Base-by-base conservation (phyloP, 2,329 filamentous ascomycete genomes). In the Chrysoporthe cubensis region DNA sequence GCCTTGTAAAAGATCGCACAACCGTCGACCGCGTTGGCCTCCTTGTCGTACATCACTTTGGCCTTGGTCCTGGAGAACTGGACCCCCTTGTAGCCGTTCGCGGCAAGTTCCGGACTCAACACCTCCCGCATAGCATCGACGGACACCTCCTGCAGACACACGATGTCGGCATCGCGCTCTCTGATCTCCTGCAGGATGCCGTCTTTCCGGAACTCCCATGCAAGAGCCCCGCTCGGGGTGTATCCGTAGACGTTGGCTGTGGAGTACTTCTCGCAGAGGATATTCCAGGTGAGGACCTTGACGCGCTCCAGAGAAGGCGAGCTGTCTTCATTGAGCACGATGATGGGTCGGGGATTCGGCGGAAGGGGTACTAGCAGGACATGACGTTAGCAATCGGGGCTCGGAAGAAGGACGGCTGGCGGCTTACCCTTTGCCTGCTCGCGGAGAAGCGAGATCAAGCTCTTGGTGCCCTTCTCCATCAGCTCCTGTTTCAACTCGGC, bases 1-100 rank as follows among this genome's bases (percentile, higher is more conserved):
- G 90, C 90, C 82, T 97, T 98, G 86, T 93, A 98, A 80, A 99
- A 98, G 63, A 94, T 95, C 44, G 96, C 96, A 79, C 96, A 98
- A 13, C 96, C 96, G 80, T 99, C 96, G 14, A 99, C 95, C n/a
- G 86, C 84, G 74, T 91, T 92, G 5, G 94, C 92, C 72, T 97
- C 93, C 79, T 91, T 92, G 75, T 96, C 93, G 16, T 88, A 87
- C 93, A 98, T 97, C 9, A 95, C 97, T 80, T 91, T 92, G 46
- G 94, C 92, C 75, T 96, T 89, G 54, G 92, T 91, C 78, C 97
- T 95, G 57, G 94, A 93, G 87, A 91, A 97, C 76, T 95, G 96
- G 3, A 97, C 90, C 34, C 96, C 95, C 81, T 94, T 96, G 85
- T 98, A 99, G 72, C 95, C 94, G 74, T 91, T 86, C 73, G 93